phyloP scores from a whole-genome alignment of 768 basidiomycete species.

The Filobasidium floriforme region DNA sequence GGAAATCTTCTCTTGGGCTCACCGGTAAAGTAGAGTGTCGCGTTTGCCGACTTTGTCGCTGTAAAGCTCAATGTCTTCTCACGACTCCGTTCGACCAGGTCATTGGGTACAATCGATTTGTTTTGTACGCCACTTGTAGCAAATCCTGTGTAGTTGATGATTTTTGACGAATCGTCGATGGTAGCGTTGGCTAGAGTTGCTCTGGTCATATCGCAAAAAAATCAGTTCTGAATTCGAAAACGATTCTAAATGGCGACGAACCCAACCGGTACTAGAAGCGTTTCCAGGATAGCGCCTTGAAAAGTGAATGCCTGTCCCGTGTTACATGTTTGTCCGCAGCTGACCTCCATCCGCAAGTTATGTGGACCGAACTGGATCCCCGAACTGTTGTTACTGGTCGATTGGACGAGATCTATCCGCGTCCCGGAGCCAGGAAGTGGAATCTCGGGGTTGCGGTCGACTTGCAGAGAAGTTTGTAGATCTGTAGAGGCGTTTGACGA shows the following conservation, averaged over 20 bases:
- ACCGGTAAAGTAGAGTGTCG: slow-evolving; percentile 18
- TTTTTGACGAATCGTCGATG: slow-evolving; percentile 10
- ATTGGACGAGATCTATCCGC: no score
- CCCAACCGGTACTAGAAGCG: not conserved
- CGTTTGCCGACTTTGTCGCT: slow-evolving; percentile 7
- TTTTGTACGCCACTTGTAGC: not conserved
- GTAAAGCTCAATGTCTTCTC: slow-evolving; percentile 15
- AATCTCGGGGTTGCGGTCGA: no score
- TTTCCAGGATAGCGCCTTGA: not conserved
- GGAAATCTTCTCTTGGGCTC: not conserved
- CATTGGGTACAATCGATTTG: not conserved
- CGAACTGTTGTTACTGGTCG: not conserved
- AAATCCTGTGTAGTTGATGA: slow-evolving; percentile 17
- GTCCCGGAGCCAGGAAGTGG: no score
- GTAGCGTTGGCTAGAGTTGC: slow-evolving; percentile 5
- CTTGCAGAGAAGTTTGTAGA: not conserved
- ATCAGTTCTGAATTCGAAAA: not conserved
- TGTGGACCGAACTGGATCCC: not conserved
- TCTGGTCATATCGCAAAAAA: not conserved
- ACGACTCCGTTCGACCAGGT: slow-evolving; percentile 3
- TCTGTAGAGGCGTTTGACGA: not conserved
- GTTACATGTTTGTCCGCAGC: not conserved
- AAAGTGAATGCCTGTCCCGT: not conserved
- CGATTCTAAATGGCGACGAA: not conserved
- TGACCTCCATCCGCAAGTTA: not conserved